Evolutionary conservation across 805 yeast genomes (phyloP), one percentile per base, ranked within the genome.

Genomic region (Starmerella khaoyaiensis): DNA sequence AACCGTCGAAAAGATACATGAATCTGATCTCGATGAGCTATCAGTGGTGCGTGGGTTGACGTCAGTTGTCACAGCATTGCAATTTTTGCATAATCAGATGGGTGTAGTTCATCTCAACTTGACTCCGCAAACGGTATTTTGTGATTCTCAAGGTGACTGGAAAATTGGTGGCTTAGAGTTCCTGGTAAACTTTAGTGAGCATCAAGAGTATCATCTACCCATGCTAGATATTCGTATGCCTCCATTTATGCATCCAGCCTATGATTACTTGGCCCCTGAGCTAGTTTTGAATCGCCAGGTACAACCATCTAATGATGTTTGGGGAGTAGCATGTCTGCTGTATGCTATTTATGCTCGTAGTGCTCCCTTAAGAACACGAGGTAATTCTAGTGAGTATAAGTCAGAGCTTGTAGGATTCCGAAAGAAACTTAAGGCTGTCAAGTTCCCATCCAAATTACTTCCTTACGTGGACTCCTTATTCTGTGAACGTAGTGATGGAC

Each of bases 111-210:
- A 87, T 59, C 56, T 80, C 46, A 80, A 83, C 46, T 47, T 90
- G 23, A 75, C 75, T 45, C 98, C 98, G 1, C 62, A 69, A 7
- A 71, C 93, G 0, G 65, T 90, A 1, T 70, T 79, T 39, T 69
- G 87, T 15, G 86, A 79, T 47, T 78, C 74, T 12, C 57, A 58
- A 38, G 86, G 93, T 4, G 97, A 90, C 59, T 90, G 98, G 97
- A 90, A 87, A 56, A 55, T 90, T 2, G 69, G 79, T 5, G 96
- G 96, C 0, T 67, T 90, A 41, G 76, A 70, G 35, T 59, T 71
- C 34, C 44, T 55, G 4, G 62, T 61, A 35, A 70, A 61, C 51
- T 69, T 61, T 55, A 70, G 63, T 52, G 80, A 63, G 47, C 44
- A 67, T 28, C 62, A 57, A 28, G 51, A 71, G 10, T 79, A 65